Conservation (phyloP, 371 early-diverging fungal genomes). For the Smittium culicis region DNA sequence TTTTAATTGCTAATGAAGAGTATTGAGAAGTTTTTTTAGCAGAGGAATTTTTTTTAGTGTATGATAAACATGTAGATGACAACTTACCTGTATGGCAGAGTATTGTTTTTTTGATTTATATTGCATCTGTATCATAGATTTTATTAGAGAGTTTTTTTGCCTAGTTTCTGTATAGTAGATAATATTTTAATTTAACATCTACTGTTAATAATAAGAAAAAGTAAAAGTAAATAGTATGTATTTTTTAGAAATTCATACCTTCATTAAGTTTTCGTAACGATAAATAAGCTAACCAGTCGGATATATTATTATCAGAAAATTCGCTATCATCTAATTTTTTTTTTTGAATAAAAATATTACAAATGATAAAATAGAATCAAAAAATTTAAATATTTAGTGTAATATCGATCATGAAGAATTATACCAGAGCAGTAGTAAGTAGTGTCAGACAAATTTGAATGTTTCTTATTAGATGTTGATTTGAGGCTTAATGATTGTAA, state of each 20-base stretch:
- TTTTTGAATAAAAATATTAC: neutral
- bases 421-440: neutral
- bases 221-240: too few species aligned
- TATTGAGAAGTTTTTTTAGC: too few species aligned
- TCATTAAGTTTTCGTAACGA: constrained; percentile 5
- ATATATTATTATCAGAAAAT: neutral
- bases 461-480: constrained; percentile 6
- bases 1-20: constrained; percentile 22
- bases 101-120: constrained; percentile 5
- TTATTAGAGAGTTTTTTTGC: constrained; percentile 3
- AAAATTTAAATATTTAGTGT: neutral
- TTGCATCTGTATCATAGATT: constrained; percentile 4
- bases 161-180: constrained; percentile 1
- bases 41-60: too few species aligned
- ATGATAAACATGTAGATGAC: too few species aligned
- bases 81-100: constrained; percentile 7
- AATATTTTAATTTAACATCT: neutral
- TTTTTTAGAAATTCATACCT: neutral
- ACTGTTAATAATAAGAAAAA: neutral
- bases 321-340: neutral
- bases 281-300: constrained; percentile 11
- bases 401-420: neutral
- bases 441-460: neutral
- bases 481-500: constrained; percentile 12
- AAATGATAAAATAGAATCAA: neutral